These are phyloP conservation scores for Clitopilus hobsonii DNA, from an alignment of 768 basidiomycete species.

Conservation along the genomic window DNA sequence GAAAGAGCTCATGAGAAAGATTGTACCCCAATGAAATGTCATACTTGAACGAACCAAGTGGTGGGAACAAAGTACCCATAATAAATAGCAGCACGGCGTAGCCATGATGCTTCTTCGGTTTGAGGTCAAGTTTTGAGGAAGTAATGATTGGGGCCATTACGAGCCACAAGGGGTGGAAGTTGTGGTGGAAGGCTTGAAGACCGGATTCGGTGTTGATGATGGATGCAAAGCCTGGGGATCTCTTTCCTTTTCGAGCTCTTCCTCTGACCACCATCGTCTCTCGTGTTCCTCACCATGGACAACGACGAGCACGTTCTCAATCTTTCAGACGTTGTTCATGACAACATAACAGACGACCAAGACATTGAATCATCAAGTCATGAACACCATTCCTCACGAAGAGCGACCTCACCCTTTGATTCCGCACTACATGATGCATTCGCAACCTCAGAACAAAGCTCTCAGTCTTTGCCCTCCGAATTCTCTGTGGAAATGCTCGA, in stretches of 20 bases:
- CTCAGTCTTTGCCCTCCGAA: constrained; percentile 31
- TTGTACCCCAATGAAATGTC: constrained; percentile 1
- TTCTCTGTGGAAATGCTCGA: constrained; percentile 73
- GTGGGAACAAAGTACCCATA: constrained; percentile 86
- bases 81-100: constrained; percentile 81
- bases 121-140: constrained; percentile 55
- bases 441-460: constrained; percentile 28
- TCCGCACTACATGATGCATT: constrained; percentile 33
- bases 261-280: constrained; percentile 3
- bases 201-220: constrained; percentile 1
- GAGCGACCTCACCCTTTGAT: constrained; percentile 26
- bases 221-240: constrained; percentile 12
- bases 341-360: constrained; percentile 60
- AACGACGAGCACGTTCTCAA: constrained; percentile 64
- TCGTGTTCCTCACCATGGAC: constrained; percentile 29
- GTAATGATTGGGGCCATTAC: constrained; percentile 30
- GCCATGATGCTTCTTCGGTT: constrained; percentile 74
- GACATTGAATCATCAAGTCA: constrained; percentile 25
- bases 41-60: constrained; percentile 58
- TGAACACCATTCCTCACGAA: constrained; percentile 24
- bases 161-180: constrained; percentile 4
- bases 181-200: constrained; percentile 1
- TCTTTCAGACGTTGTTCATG: constrained; percentile 83
- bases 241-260: constrained; percentile 11
- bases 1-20: constrained; percentile 8